phyloP scores from a whole-genome alignment of 2,329 filamentous ascomycete genomes.

The Metarhizium sp. region DNA sequence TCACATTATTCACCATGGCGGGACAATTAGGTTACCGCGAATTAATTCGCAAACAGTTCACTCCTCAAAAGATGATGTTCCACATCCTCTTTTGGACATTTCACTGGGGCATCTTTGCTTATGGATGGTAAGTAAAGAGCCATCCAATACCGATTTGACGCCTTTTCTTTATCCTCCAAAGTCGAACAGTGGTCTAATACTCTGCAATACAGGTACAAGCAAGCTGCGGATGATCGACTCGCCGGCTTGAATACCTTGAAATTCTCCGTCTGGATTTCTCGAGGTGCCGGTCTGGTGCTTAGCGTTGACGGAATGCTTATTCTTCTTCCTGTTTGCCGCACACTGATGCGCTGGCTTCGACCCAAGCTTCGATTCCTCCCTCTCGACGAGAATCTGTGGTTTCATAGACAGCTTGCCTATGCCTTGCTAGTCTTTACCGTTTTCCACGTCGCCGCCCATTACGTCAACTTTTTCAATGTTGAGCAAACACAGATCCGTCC shows the following conservation, averaged over 20 bases:
- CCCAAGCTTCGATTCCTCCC: slow-evolving; percentile 84
- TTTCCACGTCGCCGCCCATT: slow-evolving; percentile 71
- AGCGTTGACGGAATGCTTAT: slow-evolving; percentile 81
- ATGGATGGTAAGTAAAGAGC: slow-evolving; percentile 62
- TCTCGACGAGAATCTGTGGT: slow-evolving; percentile 94
- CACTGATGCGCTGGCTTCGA: slow-evolving; percentile 71
- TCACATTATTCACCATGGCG: slow-evolving; percentile 15
- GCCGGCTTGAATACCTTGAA: slow-evolving; percentile 70
- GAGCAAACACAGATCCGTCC: slow-evolving; percentile 76
- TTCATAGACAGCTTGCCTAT: slow-evolving; percentile 92
- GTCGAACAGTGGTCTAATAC: neutral
- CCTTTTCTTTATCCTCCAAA: neutral
- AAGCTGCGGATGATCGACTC: slow-evolving; percentile 57
- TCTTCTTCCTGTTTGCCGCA: slow-evolving; percentile 88
- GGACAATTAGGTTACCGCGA: slow-evolving; percentile 32
- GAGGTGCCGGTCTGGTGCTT: slow-evolving; percentile 82
- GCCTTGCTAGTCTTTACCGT: slow-evolving; percentile 73
- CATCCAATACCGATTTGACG: neutral
- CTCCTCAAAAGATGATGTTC: slow-evolving; percentile 63
- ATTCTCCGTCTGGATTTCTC: slow-evolving; percentile 92
- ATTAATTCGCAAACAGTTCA: slow-evolving; percentile 55
- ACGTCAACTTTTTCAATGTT: slow-evolving; percentile 98
- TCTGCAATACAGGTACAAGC: slow-evolving; percentile 57
- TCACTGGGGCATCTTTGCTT: slow-evolving; percentile 70
- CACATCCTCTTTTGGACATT: slow-evolving; percentile 73